Conservation (phyloP, 441 rosid species). For the Syzygium malaccense region DNA sequence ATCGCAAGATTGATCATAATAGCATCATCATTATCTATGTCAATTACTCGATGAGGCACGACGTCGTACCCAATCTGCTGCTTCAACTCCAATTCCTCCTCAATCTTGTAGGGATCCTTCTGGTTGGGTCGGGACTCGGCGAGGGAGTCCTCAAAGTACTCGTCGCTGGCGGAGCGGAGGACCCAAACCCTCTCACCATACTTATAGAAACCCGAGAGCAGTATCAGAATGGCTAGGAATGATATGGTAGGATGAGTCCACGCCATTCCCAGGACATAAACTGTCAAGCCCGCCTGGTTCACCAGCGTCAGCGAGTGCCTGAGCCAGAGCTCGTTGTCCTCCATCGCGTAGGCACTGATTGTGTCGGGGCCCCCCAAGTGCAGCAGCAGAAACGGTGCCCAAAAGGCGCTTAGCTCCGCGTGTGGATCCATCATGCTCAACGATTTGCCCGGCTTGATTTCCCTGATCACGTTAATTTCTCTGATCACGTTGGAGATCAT, state of each 20-base stretch:
- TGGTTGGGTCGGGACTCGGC: accelerated
- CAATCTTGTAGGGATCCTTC: accelerated
- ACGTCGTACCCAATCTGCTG: accelerated
- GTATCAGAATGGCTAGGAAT: not conserved
- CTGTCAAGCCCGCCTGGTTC: not conserved
- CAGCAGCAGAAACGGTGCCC: constrained; percentile 14
- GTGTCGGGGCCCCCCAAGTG: not conserved
- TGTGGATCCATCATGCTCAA: not conserved
- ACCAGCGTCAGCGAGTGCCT: not conserved
- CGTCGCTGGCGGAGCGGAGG: accelerated
- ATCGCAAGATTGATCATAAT: accelerated
- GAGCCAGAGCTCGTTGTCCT: not conserved
- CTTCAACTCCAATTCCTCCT: accelerated
- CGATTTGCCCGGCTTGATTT: not conserved
- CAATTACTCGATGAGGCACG: not conserved
- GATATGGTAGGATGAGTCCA: too few relatives aligned
- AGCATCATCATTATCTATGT: not conserved
- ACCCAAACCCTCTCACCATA: not conserved
- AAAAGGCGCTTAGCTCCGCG: constrained; percentile 18
- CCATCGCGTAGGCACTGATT: not conserved
- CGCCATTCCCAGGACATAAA: not conserved
- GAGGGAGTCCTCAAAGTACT: not conserved
- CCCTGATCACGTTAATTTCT: constrained; percentile 3
- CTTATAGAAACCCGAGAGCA: too few relatives aligned
- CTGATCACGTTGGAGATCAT: constrained; percentile 14